Conservation (phyloP, 805 yeast genomes). For the Lipomyces kockii region DNA sequence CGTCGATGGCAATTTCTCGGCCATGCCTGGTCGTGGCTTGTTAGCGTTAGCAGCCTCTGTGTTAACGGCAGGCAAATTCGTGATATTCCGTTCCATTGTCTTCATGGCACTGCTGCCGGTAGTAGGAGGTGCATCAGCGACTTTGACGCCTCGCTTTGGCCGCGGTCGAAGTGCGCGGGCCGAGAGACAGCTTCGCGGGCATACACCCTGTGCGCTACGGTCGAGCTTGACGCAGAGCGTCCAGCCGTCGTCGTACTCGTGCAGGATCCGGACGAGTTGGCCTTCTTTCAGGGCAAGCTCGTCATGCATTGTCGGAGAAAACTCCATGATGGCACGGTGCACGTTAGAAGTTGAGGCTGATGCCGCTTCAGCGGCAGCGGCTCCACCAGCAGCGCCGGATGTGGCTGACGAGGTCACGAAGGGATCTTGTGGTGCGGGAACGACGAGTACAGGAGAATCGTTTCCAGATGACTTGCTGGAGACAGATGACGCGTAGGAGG, state of each 20-base stretch:
- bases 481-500: constrained; percentile 20
- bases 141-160: constrained; percentile 33
- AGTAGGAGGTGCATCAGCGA: neutral
- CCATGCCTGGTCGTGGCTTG: constrained; percentile 2
- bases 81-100: constrained; percentile 18
- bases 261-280: constrained; percentile 38
- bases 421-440: constrained; percentile 20
- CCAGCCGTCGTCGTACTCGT: constrained; percentile 42
- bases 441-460: constrained; percentile 16
- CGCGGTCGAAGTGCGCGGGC: constrained; percentile 34
- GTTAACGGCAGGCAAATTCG: constrained; percentile 16
- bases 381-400: constrained; percentile 8
- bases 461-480: constrained; percentile 15
- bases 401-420: constrained; percentile 4
- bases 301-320: constrained; percentile 39
- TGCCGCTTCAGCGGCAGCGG: constrained; percentile 11
- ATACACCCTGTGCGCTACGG: constrained; percentile 36
- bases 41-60: constrained; percentile 8
- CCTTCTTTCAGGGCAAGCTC: constrained; percentile 38
- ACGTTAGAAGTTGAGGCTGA: constrained; percentile 32
- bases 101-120: neutral
- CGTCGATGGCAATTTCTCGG: constrained; percentile 23
- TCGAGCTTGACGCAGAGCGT: constrained; percentile 37
- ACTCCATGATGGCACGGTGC: constrained; percentile 39
- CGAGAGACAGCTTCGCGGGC: constrained; percentile 35